Evolutionary conservation across 441 rosid species (phyloP).

Genomic region (Gossypium schwendimanii): DNA sequence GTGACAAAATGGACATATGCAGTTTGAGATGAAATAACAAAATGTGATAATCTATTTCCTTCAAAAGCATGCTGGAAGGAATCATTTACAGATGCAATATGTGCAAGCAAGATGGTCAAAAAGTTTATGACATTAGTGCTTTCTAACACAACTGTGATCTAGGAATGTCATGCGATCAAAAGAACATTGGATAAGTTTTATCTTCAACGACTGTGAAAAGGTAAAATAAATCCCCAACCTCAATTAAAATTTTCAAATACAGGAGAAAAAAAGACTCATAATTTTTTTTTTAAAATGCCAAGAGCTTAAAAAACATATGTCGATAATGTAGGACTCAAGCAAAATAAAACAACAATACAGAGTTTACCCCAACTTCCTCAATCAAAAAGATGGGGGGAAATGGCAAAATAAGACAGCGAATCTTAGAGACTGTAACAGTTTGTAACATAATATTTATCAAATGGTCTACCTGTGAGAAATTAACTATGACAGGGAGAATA

Average conservation of each 20-base stretch:
- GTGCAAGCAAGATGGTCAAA: not conserved
- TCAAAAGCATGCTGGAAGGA: not conserved
- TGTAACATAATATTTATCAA: not conserved
- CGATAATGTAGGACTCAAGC: not conserved
- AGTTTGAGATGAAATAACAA: not conserved
- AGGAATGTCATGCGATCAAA: not conserved
- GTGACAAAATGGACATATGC: not conserved
- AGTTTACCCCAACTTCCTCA: not conserved
- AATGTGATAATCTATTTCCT: not conserved
- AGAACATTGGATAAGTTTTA: not conserved
- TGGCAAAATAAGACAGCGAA: not conserved
- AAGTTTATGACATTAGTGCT: not conserved
- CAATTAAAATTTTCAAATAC: not conserved
- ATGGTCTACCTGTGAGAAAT: conserved; percentile 78
- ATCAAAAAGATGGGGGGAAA: not conserved
- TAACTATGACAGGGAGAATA: conserved; percentile 83
- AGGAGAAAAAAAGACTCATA: not conserved
- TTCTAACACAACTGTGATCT: not conserved
- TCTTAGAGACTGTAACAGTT: not conserved
- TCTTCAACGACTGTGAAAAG: not conserved
- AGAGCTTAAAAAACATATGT: not conserved
- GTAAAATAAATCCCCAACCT: not conserved
- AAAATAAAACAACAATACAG: not conserved
- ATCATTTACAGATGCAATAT: no score
- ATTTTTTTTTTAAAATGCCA: not conserved